phyloP scores from a whole-genome alignment of 2,329 filamentous ascomycete genomes.

The Ophiognomonia clavigignenti-juglandacearum region DNA sequence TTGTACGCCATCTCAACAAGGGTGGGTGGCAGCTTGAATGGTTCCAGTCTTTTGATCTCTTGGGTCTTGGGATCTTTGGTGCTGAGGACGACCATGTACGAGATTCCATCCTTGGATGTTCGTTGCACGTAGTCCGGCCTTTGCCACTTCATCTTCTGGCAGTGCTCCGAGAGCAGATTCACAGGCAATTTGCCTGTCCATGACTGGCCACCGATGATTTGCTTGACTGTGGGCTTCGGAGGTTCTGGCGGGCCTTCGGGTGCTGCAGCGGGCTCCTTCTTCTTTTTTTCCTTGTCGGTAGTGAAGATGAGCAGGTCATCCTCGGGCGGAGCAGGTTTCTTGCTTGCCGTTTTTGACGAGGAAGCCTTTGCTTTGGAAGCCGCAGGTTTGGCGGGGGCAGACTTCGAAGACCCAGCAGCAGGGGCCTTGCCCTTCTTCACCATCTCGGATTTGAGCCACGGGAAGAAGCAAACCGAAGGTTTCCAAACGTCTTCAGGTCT shows the following conservation, averaged over 20 bases:
- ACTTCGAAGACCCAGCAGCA: constrained; percentile 22
- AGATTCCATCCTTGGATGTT: constrained; percentile 68
- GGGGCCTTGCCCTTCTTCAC: constrained; percentile 52
- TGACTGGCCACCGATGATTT: constrained; percentile 87
- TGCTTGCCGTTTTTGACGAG: constrained; percentile 21
- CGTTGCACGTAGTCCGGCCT: constrained; percentile 76
- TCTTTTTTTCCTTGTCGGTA: constrained; percentile 52
- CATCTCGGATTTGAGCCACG: constrained; percentile 28
- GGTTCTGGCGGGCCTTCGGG: constrained; percentile 34
- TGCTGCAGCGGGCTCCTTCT: constrained; percentile 22
- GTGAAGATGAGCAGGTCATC: constrained; percentile 52
- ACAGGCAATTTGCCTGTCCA: constrained; percentile 98
- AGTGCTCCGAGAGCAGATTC: constrained; percentile 89
- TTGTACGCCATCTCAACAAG: constrained; percentile 73
- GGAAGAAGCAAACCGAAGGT: too few relatives aligned
- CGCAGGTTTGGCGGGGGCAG: constrained; percentile 1
- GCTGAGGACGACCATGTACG: constrained; percentile 76
- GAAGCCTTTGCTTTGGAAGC: constrained; percentile 23
- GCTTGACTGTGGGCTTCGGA: constrained; percentile 62
- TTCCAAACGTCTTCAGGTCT: too few relatives aligned
- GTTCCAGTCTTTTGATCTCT: constrained; percentile 68
- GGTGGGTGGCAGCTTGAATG: constrained; percentile 73
- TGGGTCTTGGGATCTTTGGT: constrained; percentile 76
- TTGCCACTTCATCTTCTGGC: constrained; percentile 93
- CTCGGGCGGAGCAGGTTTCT: constrained; percentile 29